Base-by-base conservation (phyloP, 352 stramenopile species). In the Pythium rhizo-oryzae region DNA sequence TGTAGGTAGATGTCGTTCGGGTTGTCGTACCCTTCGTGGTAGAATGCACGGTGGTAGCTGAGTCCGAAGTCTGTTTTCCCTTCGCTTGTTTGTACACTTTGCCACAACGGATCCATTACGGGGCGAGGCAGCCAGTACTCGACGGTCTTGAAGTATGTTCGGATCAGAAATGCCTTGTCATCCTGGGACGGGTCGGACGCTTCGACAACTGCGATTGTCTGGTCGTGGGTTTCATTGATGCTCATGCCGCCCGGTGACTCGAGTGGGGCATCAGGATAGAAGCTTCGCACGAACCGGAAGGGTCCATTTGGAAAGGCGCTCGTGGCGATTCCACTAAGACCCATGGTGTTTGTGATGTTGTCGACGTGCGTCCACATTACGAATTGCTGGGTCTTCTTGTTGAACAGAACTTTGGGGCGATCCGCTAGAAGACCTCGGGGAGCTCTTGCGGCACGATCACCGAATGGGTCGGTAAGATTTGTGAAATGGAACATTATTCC, bases 301-400 rank as follows among this genome's bases (percentile, higher is more conserved):
- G 96, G 97, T 1, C 97, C 97, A 49, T 97, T 96, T 1, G 92
- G 90, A 68, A 93, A 98, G 12, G 80, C 63, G 43, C 88, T 95
- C 2, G 83, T 93, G 9, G 96, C 96, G 4, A 99, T 87, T 15
- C 89, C 94, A 6, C 80, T 92, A 50, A 98, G 79, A 24, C 92
- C 96, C 71, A 98, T 88, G 1, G 86, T 85, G 61, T 93, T 91
- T 13, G 71, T 83, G 9, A 57, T 69, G 67, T 97, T 95, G 71
- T 99, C 94, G 19, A 99, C 87, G 50, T 96, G 88, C 82, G 98
- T 96, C 97, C 97, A 99, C 96, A 99, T 98, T 4, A 99, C 96
- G 70, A 97, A 98, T 37, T 91, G 80, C 43, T 80, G 66, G 8
- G 82, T 96, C 4, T 73, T 69, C 23, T 82, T 78, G 72, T 98